Conservation (phyloP, 2,329 filamentous ascomycete species). For the Hypoxylon sp. region DNA sequence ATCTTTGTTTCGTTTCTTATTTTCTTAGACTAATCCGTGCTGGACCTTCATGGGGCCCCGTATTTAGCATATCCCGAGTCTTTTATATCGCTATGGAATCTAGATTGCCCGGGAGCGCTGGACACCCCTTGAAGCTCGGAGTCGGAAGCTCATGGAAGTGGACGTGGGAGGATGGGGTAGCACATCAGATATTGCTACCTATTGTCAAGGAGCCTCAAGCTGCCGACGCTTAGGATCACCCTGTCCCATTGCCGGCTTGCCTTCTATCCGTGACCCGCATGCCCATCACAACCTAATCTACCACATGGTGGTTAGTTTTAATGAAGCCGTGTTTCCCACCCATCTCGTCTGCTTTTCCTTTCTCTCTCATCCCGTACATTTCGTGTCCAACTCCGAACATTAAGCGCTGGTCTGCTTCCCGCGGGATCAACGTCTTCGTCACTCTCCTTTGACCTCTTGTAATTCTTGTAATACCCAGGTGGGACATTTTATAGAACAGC, state of each 20-base stretch:
- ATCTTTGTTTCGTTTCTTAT: constrained; percentile 46
- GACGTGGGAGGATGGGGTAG: constrained; percentile 12
- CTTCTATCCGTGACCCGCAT: constrained; percentile 50
- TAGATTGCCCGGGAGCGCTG: constrained; percentile 36
- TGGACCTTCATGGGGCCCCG: constrained; percentile 18
- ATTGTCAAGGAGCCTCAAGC: constrained; percentile 43
- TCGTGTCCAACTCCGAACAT: constrained; percentile 50
- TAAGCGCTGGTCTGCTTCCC: constrained; percentile 66
- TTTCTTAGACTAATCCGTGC: constrained; percentile 24
- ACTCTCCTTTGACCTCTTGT: constrained; percentile 51
- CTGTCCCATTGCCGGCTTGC: constrained; percentile 46
- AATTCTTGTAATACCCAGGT: constrained; percentile 53
- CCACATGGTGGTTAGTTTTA: constrained; percentile 42
- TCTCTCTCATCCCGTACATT: constrained; percentile 51
- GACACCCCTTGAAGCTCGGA: constrained; percentile 43
- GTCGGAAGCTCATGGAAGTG: constrained; percentile 38
- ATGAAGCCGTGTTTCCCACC: constrained; percentile 48
- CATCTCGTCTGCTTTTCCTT: constrained; percentile 45
- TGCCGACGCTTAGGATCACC: constrained; percentile 44
- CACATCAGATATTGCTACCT: constrained; percentile 6
- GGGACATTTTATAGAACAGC: constrained; percentile 53
- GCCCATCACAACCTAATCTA: constrained; percentile 35
- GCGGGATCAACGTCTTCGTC: constrained; percentile 52
- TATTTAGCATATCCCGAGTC: constrained; percentile 21
- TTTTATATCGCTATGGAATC: constrained; percentile 32